Evolutionary conservation across 2,329 filamentous ascomycete genomes (phyloP).

Genomic region (Colletotrichum sansevieriae): DNA sequence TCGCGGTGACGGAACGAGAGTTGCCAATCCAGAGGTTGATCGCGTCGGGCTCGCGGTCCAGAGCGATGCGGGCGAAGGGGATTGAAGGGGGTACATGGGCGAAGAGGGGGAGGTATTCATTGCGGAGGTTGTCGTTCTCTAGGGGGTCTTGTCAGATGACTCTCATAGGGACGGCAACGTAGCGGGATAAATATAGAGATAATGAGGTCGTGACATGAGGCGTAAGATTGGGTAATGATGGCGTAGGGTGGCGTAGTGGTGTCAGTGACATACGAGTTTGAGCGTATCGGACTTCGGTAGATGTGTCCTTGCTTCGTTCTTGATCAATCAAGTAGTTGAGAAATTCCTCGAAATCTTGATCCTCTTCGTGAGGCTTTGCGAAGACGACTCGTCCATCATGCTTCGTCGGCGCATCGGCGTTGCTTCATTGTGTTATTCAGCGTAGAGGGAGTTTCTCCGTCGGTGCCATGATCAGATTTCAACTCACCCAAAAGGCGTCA

Average conservation of each 20-base stretch:
- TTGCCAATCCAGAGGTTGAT: conserved; percentile 89
- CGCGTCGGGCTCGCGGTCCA: conserved; percentile 75
- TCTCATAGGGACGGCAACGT: no score
- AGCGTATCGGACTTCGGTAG: conserved; percentile 74
- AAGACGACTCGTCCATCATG: conserved; percentile 62
- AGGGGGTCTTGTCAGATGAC: background rate
- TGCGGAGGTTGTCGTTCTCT: conserved; percentile 86
- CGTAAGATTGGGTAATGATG: background rate
- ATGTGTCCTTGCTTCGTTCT: conserved; percentile 45
- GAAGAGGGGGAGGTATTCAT: conserved; percentile 77
- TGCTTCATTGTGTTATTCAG: conserved; percentile 47
- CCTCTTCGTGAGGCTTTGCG: conserved; percentile 79
- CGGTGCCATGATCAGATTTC: background rate
- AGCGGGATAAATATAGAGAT: conserved; percentile 4
- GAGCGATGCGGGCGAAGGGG: conserved; percentile 79
- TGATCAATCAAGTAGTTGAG: conserved; percentile 67
- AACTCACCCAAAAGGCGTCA: conserved; percentile 77
- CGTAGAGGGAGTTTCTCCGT: background rate
- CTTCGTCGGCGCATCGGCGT: conserved; percentile 66
- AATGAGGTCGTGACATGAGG: background rate
- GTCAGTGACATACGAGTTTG: conserved; percentile 71
- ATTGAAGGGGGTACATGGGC: conserved; percentile 73
- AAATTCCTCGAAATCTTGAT: conserved; percentile 72
- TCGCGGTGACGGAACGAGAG: conserved; percentile 74
- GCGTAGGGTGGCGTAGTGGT: background rate